Base-by-base conservation (phyloP, 2,329 filamentous ascomycete genomes). In the Cytospora schulzeri region DNA sequence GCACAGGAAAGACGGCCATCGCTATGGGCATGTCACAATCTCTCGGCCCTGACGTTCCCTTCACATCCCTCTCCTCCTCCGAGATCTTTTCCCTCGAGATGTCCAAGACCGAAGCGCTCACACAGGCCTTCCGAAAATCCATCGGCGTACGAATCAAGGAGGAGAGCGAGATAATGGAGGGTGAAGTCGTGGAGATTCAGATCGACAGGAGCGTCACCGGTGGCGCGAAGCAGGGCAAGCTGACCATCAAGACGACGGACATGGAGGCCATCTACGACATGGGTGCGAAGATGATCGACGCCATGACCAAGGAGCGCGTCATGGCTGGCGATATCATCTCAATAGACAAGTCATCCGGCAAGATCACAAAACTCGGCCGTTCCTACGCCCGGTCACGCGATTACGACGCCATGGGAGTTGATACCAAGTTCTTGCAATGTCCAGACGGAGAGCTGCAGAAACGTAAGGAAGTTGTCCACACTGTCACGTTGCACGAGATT, bases 241-340 rank as follows among this genome's bases (percentile, higher is more conserved):
- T 99, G 69, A 99, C 95, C 24, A 97, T 99, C 81, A 99, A 99
- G 81, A 99, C 95, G 14, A 98, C 94, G 65, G 95, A 99, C 77
- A 99, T 99, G 95, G 95, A 99, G 79, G 97, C 95, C 15, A 91
- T 99, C 70, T 99, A 98, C 80, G 95, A 99, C 74, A 97, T 99
- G 93, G 95, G 95, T 69, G 94, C 91, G 70, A 98, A 98, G 81
- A 98, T 99, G 95, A 99, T 99, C 70, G 95, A 99, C 75, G 93
- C 93, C 69, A 97, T 99, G 93, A 97, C 93, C 70, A 98, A 98
- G 80, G 95, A 99, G 82, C 94, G 96, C 73, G 92, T 99, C 69
- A 97, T 98, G 89, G 95, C 95, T 5, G 95, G 95, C 71, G 95
- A 99, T 76, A 95, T 99, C 70, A 96, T 99, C 73, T 96, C 92